Conservation (phyloP, 805 yeast species). For the Saturnispora bothae region DNA sequence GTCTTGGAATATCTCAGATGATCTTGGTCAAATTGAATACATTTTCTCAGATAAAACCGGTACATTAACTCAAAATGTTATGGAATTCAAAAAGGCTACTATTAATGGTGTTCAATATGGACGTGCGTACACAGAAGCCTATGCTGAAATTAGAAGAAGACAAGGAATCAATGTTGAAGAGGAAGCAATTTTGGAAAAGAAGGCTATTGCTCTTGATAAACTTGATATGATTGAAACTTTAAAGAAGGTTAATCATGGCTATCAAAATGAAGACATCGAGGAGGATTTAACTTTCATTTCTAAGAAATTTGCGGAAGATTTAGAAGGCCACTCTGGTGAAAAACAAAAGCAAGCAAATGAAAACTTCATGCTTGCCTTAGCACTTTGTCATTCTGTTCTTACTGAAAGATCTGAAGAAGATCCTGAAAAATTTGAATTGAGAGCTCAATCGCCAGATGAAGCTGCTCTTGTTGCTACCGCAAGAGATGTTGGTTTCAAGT, state of each 20-base stretch:
- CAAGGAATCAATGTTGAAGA: slow-evolving; percentile 66
- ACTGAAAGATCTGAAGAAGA: slow-evolving; percentile 55
- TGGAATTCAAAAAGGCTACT: slow-evolving; percentile 79
- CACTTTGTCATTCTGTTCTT: slow-evolving; percentile 71
- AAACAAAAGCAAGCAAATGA: slow-evolving; percentile 50
- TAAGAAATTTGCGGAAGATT: slow-evolving; percentile 51
- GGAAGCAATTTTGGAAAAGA: slow-evolving; percentile 28
- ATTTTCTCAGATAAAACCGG: slow-evolving; percentile 81
- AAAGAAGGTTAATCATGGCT: slow-evolving; percentile 26
- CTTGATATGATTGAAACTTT: slow-evolving; percentile 45
- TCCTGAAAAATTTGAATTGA: slow-evolving; percentile 44
- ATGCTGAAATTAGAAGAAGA: slow-evolving; percentile 67
- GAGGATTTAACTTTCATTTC: slow-evolving; percentile 60
- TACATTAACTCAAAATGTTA: slow-evolving; percentile 71
- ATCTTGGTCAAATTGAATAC: slow-evolving; percentile 77
- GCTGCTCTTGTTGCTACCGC: slow-evolving; percentile 80
- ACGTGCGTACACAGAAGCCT: slow-evolving; percentile 73
- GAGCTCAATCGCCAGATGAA: slow-evolving; percentile 83
- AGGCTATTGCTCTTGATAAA: slow-evolving; percentile 46
- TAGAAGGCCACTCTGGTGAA: slow-evolving; percentile 40
- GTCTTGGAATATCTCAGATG: slow-evolving; percentile 80
- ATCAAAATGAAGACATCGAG: slow-evolving; percentile 32
- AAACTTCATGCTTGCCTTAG: slow-evolving; percentile 67
- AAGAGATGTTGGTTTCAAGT: slow-evolving; percentile 63
- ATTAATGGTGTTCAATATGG: slow-evolving; percentile 68